These are phyloP conservation scores for Solanum hybrid DNA, from an alignment of 305 asterid species.

Conservation along the genomic window DNA sequence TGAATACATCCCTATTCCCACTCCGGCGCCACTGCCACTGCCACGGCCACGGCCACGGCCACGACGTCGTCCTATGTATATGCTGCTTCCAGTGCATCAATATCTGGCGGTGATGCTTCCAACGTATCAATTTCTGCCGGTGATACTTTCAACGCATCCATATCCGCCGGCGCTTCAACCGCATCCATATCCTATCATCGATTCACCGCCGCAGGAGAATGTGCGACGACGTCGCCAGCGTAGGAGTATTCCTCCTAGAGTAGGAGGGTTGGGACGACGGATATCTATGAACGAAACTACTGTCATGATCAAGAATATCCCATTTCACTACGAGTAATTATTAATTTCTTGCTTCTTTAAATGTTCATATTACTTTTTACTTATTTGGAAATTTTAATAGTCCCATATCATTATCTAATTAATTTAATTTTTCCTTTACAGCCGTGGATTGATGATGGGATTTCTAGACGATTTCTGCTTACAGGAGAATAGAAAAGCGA, in stretches of 20 bases:
- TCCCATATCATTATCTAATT: not conserved
- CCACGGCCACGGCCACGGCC: not conserved
- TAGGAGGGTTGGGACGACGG: conserved; percentile 1
- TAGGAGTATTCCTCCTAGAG: not conserved
- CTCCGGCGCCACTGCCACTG: not conserved
- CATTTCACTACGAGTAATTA: conserved; percentile 43
- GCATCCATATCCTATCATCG: not conserved
- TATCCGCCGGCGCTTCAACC: not conserved
- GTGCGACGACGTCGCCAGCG: not conserved
- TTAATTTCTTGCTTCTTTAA: not conserved
- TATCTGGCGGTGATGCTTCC: not conserved
- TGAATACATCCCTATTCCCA: not conserved
- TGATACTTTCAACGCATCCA: not conserved
- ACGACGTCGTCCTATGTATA: too few relatives aligned
- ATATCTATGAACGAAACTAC: conserved; percentile 37
- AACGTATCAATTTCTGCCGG: not conserved
- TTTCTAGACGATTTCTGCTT: conserved; percentile 41
- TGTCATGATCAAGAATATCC: conserved; percentile 63
- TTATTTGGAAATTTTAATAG: not conserved
- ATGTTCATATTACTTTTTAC: not conserved
- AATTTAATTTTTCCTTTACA: conserved; percentile 2
- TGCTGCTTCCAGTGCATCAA: not conserved
- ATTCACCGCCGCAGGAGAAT: not conserved
- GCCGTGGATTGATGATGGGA: conserved; percentile 27
- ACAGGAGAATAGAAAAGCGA: conserved; percentile 19